Base-by-base conservation (phyloP, 78 protist genomes). In the Polysphondylium violaceum region DNA sequence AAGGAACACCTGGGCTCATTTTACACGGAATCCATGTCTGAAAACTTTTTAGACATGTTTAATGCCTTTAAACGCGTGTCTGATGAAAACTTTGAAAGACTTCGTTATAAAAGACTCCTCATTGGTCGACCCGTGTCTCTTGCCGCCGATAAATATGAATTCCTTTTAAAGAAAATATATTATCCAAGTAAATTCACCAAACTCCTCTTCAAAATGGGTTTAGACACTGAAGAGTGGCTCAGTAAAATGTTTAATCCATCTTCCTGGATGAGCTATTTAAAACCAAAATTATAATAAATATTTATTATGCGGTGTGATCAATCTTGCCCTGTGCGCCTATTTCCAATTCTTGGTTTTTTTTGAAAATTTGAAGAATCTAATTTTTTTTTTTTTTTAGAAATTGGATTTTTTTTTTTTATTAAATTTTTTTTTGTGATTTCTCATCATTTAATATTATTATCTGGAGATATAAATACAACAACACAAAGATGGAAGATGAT, bases 1-100 rank as follows among this genome's bases (percentile, higher is more conserved):
- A 64, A 86, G 41, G 95, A 93, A 75, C 95, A 93, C 61, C 38
- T 93, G 14, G 95, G 90, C 7, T n/a, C 23, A 31, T 76, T 64
- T 63, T 83, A 75, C 16, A 55, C 33, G 0, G 23, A 11, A 14
- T n/a, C 76, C 14, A 88, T 88, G 61, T 44, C 35, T 17, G n/a
- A 51, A 8, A 75, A 58, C 16, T 88, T 88, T 31, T 11, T 63
- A 16, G 79, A 77, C 19, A 77, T 77, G 86, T 88, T 88, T 72
- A 68, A 63, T 40, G 76, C 72, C 0, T 88, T 88, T 21, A 88
- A 67, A 65, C 53, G 33, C 36, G 44, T 81, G 21, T 81, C 90
- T 0, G 90, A 81, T 56, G 61, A 65, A 29, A 81, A 81, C 68
- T 69, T 69, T 55, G 90, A 81, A 55, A 19, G 90, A 38, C n/a